Evolutionary conservation across 2,329 filamentous ascomycete species (phyloP), one percentile per base, ranked within the genome.

Genomic region (Fusarium nodosum): DNA sequence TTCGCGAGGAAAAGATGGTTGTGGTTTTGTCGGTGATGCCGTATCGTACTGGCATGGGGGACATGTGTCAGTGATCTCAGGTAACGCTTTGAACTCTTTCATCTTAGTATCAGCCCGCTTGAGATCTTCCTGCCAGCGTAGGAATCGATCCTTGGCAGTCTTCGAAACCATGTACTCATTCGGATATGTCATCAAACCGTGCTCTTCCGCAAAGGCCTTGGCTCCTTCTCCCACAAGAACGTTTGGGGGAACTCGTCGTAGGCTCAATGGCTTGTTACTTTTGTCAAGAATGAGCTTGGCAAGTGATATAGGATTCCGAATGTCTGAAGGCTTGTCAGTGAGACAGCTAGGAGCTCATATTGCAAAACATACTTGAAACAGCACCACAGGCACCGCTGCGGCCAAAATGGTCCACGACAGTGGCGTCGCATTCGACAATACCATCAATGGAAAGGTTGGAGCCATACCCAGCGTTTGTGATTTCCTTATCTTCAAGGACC

Each of bases 381-480:
- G 96, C 95, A 71, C 96, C 97, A 71, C 93, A 97, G 42, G 94
- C 96, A 71, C 96, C 96, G 78, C 95, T 98, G 69, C 94, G 90
- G 42, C 97, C 96, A 52, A 91, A 83, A 77, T 98, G 92, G 75
- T 99, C 94, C 41, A 99, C 92, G 56, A 99, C 88, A 1, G 93
- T 94, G 57, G 96, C 96, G 82, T 99, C 96, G 73, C 94, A 97
- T 79, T 99, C 96, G 15, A 98, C 96, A 2, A 90, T 88, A 2
- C 96, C 96, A 72, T 97, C 91, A 67, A 97, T 92, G 45, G 93
- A 91, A 26, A 99, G 83, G 75, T 99, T 99, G 80, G 96, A 99
- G 47, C 97, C 96, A 77, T 92, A 98, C 1, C 96, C 96, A 38
- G 95, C 93, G 78, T 99, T 99, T 36, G 97, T 99, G 71, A 99